Conservation (phyloP, 1,284 basidiomycete species). For the Schizopora paradoxa region DNA sequence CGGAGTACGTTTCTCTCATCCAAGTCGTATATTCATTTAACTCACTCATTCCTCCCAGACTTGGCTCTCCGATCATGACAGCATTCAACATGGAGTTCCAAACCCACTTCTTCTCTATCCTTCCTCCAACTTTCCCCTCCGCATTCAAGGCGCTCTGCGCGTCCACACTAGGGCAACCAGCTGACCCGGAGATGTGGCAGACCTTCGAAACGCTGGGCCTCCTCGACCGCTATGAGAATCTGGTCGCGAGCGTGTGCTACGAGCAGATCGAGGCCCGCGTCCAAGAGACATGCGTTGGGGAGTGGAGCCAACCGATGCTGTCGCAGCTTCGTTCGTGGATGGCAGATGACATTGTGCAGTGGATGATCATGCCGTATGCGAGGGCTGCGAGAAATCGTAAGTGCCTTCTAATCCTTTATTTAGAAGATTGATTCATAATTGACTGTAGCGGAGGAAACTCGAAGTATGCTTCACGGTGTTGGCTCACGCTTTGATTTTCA, state of each 20-base stretch:
- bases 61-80: conserved; percentile 52
- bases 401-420: conserved; percentile 22
- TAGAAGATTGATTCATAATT: conserved; percentile 20
- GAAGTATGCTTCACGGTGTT: conserved; percentile 70
- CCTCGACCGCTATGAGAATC: conserved; percentile 78
- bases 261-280: conserved; percentile 78
- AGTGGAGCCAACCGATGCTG: conserved; percentile 68
- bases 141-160: conserved; percentile 62
- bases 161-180: conserved; percentile 44
- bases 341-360: conserved; percentile 69
- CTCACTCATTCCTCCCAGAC: conserved; percentile 32
- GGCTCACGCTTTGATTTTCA: conserved; percentile 88
- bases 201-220: conserved; percentile 72
- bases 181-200: conserved; percentile 40
- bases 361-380: conserved; percentile 79
- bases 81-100: conserved; percentile 65
- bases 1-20: conserved; percentile 39
- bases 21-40: conserved; percentile 1
- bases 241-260: conserved; percentile 79
- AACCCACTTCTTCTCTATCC: conserved; percentile 58
- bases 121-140: conserved; percentile 59
- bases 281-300: conserved; percentile 54
- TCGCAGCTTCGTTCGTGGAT: conserved; percentile 67
- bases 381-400: conserved; percentile 52
- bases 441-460: conserved; percentile 58